Conservation (phyloP, 2,329 filamentous ascomycete species). For the Ophiostoma montium region DNA sequence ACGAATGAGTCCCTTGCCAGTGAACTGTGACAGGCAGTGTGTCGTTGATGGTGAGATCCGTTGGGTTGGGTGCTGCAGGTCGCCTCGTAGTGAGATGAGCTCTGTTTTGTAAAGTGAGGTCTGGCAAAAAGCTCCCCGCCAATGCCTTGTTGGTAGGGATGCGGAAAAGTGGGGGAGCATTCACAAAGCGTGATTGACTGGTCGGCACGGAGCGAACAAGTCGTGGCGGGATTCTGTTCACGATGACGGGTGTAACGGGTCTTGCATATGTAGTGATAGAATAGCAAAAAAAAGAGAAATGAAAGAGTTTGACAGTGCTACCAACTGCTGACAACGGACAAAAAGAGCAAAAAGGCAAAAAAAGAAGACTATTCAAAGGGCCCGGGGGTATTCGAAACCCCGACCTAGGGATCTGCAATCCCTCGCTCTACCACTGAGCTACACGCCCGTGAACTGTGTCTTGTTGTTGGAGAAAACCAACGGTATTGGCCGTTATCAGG, state of each 20-base stretch:
- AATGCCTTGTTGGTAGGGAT: neutral
- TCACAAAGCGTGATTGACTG: too few relatives aligned
- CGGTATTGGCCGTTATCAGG: neutral
- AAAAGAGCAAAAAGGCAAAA: neutral
- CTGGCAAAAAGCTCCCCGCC: neutral
- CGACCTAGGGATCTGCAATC: constrained; percentile 12
- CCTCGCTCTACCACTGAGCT: constrained; percentile 12
- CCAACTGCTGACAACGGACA: neutral
- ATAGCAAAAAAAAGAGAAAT: neutral
- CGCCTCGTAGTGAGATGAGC: neutral
- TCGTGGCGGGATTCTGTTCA: too few relatives aligned
- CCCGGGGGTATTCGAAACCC: constrained; percentile 11
- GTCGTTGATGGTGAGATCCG: too few relatives aligned
- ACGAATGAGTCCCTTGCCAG: too few relatives aligned
- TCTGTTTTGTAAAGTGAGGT: neutral
- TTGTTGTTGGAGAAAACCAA: neutral
- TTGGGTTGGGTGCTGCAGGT: neutral
- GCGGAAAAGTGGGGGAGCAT: neutral
- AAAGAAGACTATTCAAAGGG: constrained; percentile 7
- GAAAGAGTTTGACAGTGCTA: neutral
- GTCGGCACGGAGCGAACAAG: too few relatives aligned
- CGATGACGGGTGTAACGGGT: too few relatives aligned
- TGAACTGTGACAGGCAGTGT: too few relatives aligned
- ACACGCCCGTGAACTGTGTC: constrained; percentile 6
- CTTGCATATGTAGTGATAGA: too few relatives aligned